Evolutionary conservation across 2,329 filamentous ascomycete genomes (phyloP), one percentile per base, ranked within the genome.

Genomic region (Colletotrichum sp.): DNA sequence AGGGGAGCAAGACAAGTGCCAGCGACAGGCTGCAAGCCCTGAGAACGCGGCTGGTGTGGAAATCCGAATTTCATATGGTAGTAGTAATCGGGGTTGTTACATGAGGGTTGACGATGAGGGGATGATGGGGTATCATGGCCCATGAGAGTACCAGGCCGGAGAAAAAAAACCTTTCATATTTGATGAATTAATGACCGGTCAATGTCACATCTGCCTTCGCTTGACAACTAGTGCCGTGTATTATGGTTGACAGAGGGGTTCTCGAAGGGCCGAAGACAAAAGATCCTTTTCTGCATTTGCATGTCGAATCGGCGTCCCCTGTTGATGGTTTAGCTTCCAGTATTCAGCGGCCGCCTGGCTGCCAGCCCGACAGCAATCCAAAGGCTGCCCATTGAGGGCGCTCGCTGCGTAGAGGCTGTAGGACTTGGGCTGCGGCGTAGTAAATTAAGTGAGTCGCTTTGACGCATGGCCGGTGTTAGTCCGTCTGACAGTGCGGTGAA

Each of bases 221-320:
- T 60, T 76, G 32, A 24, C 70, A 39, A 21, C 24, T 60, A 76
- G 70, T 68, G 57, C 59, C 10, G 44, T 70, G 21, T 34, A 73
- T 66, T 34, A 63, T 68, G 63, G 30, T 32, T 32, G 21, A 49
- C 7, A 5, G 64, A 16, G 28, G 24, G 64, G 59, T 73, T 65
- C 49, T 76, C 26, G 65, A 73, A 68, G 70, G 70, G 64, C 69
- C 64, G 64, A 57, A 24, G 32, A 73, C 70, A 73, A 73, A 76
- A 76, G 73, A 76, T 76, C 73, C 12, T 75, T 75, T 75, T 39
- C 28, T 67, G 68, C 62, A 73, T 68, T 30, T 52, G 59, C 26
- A 36, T 18, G 57, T 44, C 36, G 49, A 55, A 32, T 65, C 15
- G 62, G 26, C 36, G 62, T 65, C 39, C 64, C 64, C 64, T 66